Evolutionary conservation across 805 yeast genomes (phyloP).

Genomic region (Myxozyma neglecta): DNA sequence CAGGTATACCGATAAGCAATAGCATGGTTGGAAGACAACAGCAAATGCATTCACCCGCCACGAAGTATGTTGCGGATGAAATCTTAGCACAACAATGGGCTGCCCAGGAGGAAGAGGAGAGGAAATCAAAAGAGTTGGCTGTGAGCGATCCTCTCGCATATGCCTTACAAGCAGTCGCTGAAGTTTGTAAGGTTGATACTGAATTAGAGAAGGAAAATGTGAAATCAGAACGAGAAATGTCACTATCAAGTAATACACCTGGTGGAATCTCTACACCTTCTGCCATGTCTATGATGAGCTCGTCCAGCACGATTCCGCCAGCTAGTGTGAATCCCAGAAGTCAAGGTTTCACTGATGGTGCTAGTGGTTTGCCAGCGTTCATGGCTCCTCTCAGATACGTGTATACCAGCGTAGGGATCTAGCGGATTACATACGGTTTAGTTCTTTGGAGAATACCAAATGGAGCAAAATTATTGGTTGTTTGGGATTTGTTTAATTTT

Average conservation of each 20-base stretch:
- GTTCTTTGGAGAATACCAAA: neutral
- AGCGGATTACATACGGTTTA: neutral
- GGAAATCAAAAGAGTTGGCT: constrained; percentile 19
- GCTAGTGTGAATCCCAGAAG: neutral
- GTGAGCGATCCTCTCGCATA: constrained; percentile 26
- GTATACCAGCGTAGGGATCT: constrained; percentile 8
- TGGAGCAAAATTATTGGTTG: neutral
- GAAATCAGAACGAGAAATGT: neutral
- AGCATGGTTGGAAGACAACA: neutral
- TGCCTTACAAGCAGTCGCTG: constrained; percentile 26
- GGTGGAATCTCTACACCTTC: constrained; percentile 1
- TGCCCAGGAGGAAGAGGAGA: constrained; percentile 20
- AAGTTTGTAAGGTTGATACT: constrained; percentile 21
- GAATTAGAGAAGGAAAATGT: constrained; percentile 12
- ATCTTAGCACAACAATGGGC: constrained; percentile 10
- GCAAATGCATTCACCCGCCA: neutral
- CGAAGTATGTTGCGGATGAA: constrained; percentile 1
- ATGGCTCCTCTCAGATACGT: constrained; percentile 7
- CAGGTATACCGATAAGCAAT: neutral
- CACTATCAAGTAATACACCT: neutral
- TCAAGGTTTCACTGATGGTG: neutral
- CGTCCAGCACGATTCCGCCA: constrained; percentile 1
- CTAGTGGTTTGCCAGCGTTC: constrained; percentile 2
- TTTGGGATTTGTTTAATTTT: neutral
- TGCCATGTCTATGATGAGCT: neutral